phyloP scores from a whole-genome alignment of 2,329 filamentous ascomycete species.

The Colletotrichum sp. region DNA sequence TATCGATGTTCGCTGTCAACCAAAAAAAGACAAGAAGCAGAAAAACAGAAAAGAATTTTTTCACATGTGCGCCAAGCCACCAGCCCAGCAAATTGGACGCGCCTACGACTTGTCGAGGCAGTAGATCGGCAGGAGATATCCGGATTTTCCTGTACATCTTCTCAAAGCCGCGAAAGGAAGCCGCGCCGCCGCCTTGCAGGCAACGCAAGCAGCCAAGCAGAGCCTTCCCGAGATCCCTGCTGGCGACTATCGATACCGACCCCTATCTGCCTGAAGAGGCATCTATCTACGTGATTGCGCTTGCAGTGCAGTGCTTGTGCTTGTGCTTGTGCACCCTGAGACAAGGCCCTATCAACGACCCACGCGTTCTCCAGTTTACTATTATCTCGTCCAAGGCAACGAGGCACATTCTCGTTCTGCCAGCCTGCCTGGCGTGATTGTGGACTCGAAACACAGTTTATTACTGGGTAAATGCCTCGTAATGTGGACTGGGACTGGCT shows the following conservation, averaged over 20 bases:
- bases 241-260: conserved; percentile 6
- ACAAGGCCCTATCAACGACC: conserved; percentile 18
- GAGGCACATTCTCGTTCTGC: not conserved
- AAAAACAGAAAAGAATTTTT: not conserved
- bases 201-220: not conserved
- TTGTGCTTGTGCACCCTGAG: not conserved
- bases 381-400: conserved; percentile 15
- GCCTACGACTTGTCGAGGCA: not conserved
- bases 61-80: conserved; percentile 17
- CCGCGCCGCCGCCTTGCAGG: not conserved
- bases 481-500: not conserved
- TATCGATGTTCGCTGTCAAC: not conserved
- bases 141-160: not conserved
- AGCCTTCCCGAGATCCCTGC: conserved; percentile 3
- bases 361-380: conserved; percentile 20
- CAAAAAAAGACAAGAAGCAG: not conserved
- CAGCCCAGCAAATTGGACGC: conserved; percentile 1
- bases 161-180: not conserved
- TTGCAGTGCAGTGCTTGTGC: not conserved
- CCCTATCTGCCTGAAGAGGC: not conserved
- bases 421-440: conserved; percentile 10
- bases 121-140: conserved; percentile 13
- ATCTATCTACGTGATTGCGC: not conserved
- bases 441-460: not conserved
- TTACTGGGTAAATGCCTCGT: conserved; percentile 4